Base-by-base conservation (phyloP, 768 basidiomycete genomes). In the Pleurotus citrinopileatus region DNA sequence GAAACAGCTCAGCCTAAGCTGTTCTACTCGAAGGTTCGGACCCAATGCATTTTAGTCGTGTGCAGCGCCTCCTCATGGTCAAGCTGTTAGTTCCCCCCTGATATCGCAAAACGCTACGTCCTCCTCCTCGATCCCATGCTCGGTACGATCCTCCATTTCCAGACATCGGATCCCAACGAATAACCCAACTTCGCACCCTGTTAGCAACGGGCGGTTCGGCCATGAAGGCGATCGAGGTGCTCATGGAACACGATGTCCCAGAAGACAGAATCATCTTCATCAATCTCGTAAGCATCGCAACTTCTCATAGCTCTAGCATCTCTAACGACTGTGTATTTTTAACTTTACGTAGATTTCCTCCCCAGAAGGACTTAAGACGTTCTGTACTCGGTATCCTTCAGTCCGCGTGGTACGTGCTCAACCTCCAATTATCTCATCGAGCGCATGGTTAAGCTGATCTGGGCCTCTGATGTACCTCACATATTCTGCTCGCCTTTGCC, bases 91-190 rank as follows among this genome's bases (percentile, higher is more conserved):
- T 87, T 98, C 48, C 96, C 96, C 2, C 89, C 87, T 63, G 96
- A 98, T 67, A 97, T 98, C 54, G 86, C 90, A 0, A 74, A 78
- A 28, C 86, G 97, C 42, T 98, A 96, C 66, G 92, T 94, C 44
- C 84, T 99, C 32, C 83, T 99, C 12, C 82, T 99, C 19, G 96
- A 99, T 67, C 96, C 96, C 0, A 99, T 99, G 96, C 83, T 98
- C 44, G 93, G 94, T 93, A 62, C 47, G 86, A 60, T 32, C 10
- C 3, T 48, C 43, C 22, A 8, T 4, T 4, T 28, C 17, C n/a
- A n/a, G 2, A 7, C 40, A 13, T 45, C 32, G 2, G 15, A n/a
- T n/a, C n/a, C n/a, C n/a, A n/a, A n/a, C n/a, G n/a, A 5, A 29
- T 56, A 53, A 46, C 34, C 44, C 32, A 27, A 48, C 25, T 42